Percentiles rank a stretch among this genome's conserved stretches.
Evolutionary conservation across 2,329 filamentous ascomycete species (phyloP).

Genomic region (Cordyceps tenuipes): DNA sequence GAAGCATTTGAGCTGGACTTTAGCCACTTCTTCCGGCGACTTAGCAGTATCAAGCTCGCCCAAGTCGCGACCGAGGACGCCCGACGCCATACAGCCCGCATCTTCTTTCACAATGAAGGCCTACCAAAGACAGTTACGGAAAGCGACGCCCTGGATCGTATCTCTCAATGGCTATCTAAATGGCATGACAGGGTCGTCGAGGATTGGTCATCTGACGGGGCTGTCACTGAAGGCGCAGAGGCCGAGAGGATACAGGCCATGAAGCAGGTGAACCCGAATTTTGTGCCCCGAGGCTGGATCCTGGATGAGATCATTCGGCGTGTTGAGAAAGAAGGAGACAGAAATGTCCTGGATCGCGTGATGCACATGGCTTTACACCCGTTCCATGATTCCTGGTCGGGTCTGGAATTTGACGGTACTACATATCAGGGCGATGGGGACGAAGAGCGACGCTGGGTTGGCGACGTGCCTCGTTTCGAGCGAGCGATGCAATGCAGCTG

Average conservation of each 20-base stretch:
- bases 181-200: slow-evolving; percentile 67
- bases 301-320: slow-evolving; percentile 86
- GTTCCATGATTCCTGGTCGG: slow-evolving; percentile 70
- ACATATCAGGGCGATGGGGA: slow-evolving; percentile 51
- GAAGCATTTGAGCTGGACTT: slow-evolving; percentile 83
- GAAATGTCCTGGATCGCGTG: slow-evolving; percentile 65
- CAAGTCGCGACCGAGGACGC: slow-evolving; percentile 58
- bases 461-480: slow-evolving; percentile 71
- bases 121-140: slow-evolving; percentile 51
- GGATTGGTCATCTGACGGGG: slow-evolving; percentile 58
- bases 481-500: slow-evolving; percentile 91
- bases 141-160: slow-evolving; percentile 53
- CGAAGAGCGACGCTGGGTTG: slow-evolving; percentile 76
- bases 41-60: slow-evolving; percentile 54
- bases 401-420: slow-evolving; percentile 37
- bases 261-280: slow-evolving; percentile 87
- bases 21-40: slow-evolving; percentile 81
- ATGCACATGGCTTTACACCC: slow-evolving; percentile 80
- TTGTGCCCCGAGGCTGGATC: slow-evolving; percentile 84
- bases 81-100: slow-evolving; percentile 52
- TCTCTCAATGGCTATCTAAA: slow-evolving; percentile 72
- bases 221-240: slow-evolving; percentile 38
- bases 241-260: slow-evolving; percentile 60
- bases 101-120: slow-evolving; percentile 76
- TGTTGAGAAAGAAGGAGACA: slow-evolving; percentile 76